These are phyloP conservation scores for Phaseolus lunatus DNA, from an alignment of 306 rosid genomes.

Conservation along the genomic window DNA sequence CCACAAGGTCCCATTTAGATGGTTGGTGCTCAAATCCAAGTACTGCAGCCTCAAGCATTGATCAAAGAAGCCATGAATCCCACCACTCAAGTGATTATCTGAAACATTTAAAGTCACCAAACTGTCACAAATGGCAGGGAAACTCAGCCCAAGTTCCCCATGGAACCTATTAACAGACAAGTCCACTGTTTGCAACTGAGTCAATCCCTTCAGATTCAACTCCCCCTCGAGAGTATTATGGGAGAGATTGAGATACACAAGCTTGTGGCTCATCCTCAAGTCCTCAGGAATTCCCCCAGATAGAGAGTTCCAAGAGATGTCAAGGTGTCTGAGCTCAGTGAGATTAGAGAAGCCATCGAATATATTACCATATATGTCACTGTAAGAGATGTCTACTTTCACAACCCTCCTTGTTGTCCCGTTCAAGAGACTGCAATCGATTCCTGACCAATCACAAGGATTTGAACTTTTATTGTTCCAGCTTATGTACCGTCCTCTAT, in stretches of 20 bases:
- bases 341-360: slow-evolving; percentile 69
- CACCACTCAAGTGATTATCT: slow-evolving; percentile 64
- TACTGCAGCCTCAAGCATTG: slow-evolving; percentile 62
- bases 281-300: slow-evolving; percentile 63
- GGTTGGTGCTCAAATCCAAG: slow-evolving; percentile 80
- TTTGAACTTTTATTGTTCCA: slow-evolving; percentile 61
- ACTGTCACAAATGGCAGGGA: slow-evolving; percentile 67
- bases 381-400: slow-evolving; percentile 54
- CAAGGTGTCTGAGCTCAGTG: slow-evolving; percentile 70
- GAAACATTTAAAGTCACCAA: slow-evolving; percentile 73
- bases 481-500: slow-evolving; percentile 60
- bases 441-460: slow-evolving; percentile 76
- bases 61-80: slow-evolving; percentile 60
- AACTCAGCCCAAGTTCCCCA: slow-evolving; percentile 60
- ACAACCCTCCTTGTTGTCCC: slow-evolving; percentile 51
- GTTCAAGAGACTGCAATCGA: slow-evolving; percentile 52
- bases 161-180: slow-evolving; percentile 65
- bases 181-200: slow-evolving; percentile 62
- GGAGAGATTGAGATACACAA: slow-evolving; percentile 71
- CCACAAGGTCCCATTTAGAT: slow-evolving; percentile 66
- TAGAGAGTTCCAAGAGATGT: slow-evolving; percentile 74
- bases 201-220: slow-evolving; percentile 66
- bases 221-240: slow-evolving; percentile 65
- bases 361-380: slow-evolving; percentile 57
- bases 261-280: slow-evolving; percentile 60